Evolutionary conservation across 1,284 basidiomycete species (phyloP), one percentile per base, ranked within the genome.

Genomic region (Ustilago bromivora): DNA sequence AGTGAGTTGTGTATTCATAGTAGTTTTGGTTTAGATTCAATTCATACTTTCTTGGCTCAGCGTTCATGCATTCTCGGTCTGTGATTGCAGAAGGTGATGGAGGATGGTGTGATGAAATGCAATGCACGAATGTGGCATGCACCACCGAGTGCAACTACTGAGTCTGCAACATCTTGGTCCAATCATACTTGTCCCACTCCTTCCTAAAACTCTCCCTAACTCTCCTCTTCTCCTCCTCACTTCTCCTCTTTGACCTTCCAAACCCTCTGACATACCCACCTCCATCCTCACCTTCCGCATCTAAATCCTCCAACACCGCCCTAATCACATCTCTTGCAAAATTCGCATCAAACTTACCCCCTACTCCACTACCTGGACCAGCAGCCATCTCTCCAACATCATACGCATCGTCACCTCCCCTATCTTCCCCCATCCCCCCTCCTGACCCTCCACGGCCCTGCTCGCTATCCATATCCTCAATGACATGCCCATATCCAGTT

Each of bases 251-350:
- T 89, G 88, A 57, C 89, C 89, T 83, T 1, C 96, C 95, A 76
- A 65, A 73, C 2, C 61, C 54, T 5, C 66, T 35, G 12, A 61
- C 19, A 51, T 64, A 73, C 36, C 41, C 60, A 9, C 49, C 52
- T 7, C 19, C 59, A n/a, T 12, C 19, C 8, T 43, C 58, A 35
- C 32, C 35, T 91, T 90, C 61, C 92, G 89, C 95, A 93, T 89
- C n/a, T 94, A 92, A 84, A 96, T 95, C 49, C 12, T 95, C 94
- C 58, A 99, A 88, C 55, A 98, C 86, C 80, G 94, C 96, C 1
- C 96, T 95, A 70, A 99, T 92, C 79, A 99, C 95, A 86, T 99
- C 96, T 7, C 91, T 92, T 0, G 95, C 96, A 86, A 99, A 99
- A 34, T 74, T 71, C 19, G 34, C 43, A 40, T 72, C 70, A 32